Base-by-base conservation (phyloP, 345 rosid genomes). In the Melaleuca quinquenervia region DNA sequence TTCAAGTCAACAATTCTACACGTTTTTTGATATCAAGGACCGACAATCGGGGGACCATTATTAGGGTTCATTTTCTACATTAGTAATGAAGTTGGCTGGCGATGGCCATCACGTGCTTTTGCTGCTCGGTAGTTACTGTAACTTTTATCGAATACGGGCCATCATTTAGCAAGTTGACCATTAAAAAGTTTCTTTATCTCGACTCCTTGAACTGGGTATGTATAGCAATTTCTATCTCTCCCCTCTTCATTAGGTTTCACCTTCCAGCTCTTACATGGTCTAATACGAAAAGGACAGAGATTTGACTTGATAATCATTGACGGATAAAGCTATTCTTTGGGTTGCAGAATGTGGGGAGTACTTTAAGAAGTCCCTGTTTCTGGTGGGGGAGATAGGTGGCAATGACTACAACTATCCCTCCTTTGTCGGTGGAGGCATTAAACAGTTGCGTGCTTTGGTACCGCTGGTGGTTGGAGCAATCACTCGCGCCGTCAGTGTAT, bases 361-460 rank as follows among this genome's bases (percentile, higher is more conserved):
- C 88, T 89, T 94, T 56, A 92, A 84, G 58, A 94, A 89, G 85
- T 92, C 97, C 11, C 88, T 94, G 45, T 92, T 94, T 85, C 26
- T 92, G 58, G 92, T 94, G 18, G 95, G 97, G 48, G 97, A 94
- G 87, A 92, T 94, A 0, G 97, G 95, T 52, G 97, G 95, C 41
- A 94, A 93, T 82, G 97, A 94, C 86, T 94, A 92, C 84, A 94
- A 91, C 84, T 92, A 90, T 52, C 83, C 91, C 8, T 90, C 85
- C 82, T 88, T 93, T 75, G 84, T 53, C 2, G 94, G 94, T 29
- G 92, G 88, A 88, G 87, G 86, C 88, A 84, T 87, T 80, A 82
- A 86, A 76, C 84, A 88, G 80, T 85, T 93, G 0, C 86, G 62
- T 54, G 89, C 91, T 80, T 74, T 55, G 7, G 95, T 92, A 20